Conservation (phyloP, 164 flowering plant species). For the Liquidambar formosana region DNA sequence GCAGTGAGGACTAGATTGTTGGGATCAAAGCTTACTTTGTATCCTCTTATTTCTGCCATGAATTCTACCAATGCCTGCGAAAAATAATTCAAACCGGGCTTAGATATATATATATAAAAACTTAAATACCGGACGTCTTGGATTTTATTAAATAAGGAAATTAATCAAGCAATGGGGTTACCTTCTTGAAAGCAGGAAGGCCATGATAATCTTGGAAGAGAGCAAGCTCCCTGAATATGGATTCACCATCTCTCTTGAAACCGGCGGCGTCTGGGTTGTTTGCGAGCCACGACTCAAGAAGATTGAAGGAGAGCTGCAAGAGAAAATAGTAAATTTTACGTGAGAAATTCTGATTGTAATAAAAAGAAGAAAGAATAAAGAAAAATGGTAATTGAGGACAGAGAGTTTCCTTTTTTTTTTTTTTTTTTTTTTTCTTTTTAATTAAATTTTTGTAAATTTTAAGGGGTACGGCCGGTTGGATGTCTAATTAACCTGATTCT, state of each 20-base stretch:
- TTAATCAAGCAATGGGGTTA: too few species aligned
- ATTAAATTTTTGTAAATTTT: too few species aligned
- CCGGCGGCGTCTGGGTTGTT: conserved; percentile 60
- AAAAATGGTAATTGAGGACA: background rate
- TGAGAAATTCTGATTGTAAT: background rate
- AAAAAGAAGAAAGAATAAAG: background rate
- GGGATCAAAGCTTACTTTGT: conserved; percentile 67
- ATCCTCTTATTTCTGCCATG: conserved; percentile 71
- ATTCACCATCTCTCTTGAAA: conserved; percentile 52
- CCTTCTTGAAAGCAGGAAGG: conserved; percentile 67
- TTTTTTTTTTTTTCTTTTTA: too few species aligned
- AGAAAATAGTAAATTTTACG: background rate
- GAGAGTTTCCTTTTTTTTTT: too few species aligned
- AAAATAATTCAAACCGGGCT: background rate
- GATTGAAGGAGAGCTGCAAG: conserved; percentile 65
- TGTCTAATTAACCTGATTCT: conserved; percentile 53
- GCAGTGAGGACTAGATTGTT: conserved; percentile 74
- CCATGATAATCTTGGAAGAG: conserved; percentile 71
- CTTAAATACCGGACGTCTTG: too few species aligned
- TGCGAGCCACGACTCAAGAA: conserved; percentile 62
- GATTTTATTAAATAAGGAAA: background rate
- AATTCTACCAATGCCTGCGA: conserved; percentile 70
- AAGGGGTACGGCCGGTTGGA: too few species aligned
- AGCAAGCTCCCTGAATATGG: conserved; percentile 70
- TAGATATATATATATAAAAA: too few species aligned